Base-by-base conservation (phyloP, 2,329 filamentous ascomycete genomes). In the Microcyclosporella mali region DNA sequence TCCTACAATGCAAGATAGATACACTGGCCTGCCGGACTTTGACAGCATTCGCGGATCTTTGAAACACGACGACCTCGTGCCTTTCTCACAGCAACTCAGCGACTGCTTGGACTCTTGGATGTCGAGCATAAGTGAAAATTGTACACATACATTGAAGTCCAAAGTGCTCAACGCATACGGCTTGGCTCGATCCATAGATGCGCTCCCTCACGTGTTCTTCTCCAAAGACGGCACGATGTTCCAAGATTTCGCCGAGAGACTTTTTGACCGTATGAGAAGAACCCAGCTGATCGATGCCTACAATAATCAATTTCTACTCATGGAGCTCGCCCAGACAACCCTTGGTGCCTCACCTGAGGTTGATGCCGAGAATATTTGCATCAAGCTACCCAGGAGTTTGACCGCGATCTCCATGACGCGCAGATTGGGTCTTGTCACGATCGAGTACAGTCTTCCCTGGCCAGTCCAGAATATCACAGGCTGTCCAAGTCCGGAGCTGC, bases 271-370 rank as follows among this genome's bases (percentile, higher is more conserved):
- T 37, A 75, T 95, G 33, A 85, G 92, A 52, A 70, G 43, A 10
- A 27, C 32, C 64, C 37, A 66, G 67, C 10, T 64, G 72, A 68
- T 59, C 64, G 58, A 65, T 65, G 28, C 36, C 28, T 95, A 88
- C 89, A 82, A 83, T 48, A 88, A 95, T 61, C 78, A 81, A 15
- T 94, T 90, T 57, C 74, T 84, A 1, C 69, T 95, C 19, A 92
- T 85, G 0, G 86, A 89, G 52, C 67, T 88, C 2, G 81, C 84
- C 1, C 84, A 88, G 45, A 81, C 82, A 43, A 80, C 84, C 0
- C 88, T 88, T 59, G 72, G 70, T 4, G 59, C 58, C 1, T 56
- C 78, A 1, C 53, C 66, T 0, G 66, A 68, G 1, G 64, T 85
- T 1, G 78, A 88, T 41, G 54, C 72, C 2, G 76, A 81, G 37